Percentiles rank a stretch among this genome's conserved stretches.
Conservation (phyloP, 129 eudicot genomes). For the Arctium lappa region DNA sequence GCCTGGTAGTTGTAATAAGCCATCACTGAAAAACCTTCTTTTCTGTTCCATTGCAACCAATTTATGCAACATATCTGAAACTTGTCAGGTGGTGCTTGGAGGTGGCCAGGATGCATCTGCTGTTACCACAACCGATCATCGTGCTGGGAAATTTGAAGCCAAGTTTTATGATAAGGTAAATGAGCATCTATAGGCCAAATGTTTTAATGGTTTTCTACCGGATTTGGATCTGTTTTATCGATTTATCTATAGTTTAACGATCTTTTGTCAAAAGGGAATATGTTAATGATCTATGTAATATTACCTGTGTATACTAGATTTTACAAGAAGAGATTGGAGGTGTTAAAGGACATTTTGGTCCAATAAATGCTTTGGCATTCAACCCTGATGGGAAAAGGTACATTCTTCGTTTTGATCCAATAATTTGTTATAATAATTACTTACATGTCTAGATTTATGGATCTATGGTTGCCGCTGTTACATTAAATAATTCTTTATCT, state of each 20-base stretch:
- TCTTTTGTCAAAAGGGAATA: not conserved
- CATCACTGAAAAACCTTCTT: too few species aligned
- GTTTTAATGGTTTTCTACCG: not conserved
- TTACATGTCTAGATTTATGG: not conserved
- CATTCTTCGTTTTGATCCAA: not conserved
- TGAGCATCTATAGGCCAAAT: not conserved
- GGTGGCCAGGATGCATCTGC: constrained; percentile 97
- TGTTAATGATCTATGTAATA: not conserved
- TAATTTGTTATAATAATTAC: not conserved
- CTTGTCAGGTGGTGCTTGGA: constrained; percentile 85
- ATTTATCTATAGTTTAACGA: not conserved
- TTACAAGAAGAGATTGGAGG: constrained; percentile 86
- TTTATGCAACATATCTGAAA: not conserved
- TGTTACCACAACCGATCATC: constrained; percentile 95
- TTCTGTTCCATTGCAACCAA: too few species aligned
- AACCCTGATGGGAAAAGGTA: constrained; percentile 97
- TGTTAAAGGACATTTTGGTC: constrained; percentile 94
- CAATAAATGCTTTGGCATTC: constrained; percentile 94
- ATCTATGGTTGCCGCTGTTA: not conserved
- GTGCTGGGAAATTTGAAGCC: constrained; percentile 99
- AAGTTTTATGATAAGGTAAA: constrained; percentile 92
- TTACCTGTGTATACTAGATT: constrained; percentile 39
- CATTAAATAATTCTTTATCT: not conserved
- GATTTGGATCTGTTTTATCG: not conserved
- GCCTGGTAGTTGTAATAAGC: too few species aligned